phyloP scores from a whole-genome alignment of 495 filamentous ascomycete species.

The Lophiostoma macrostomum region DNA sequence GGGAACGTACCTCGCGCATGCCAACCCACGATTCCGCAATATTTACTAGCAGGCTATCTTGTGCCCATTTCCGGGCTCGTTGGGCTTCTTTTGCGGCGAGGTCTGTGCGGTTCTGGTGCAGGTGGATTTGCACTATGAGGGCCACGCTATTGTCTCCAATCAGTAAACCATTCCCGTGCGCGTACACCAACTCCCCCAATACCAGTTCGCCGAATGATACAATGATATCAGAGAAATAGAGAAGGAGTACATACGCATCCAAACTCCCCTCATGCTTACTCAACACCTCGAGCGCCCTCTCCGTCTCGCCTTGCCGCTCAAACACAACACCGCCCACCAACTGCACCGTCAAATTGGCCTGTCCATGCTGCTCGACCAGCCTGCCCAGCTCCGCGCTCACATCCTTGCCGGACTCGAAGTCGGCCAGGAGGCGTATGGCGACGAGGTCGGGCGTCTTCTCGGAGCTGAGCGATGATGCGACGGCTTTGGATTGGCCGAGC shows the following conservation, averaged over 20 bases:
- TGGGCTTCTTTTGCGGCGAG: slow-evolving; percentile 85
- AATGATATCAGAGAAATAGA: too few relatives aligned
- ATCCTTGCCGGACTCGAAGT: slow-evolving; percentile 49
- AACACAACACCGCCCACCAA: slow-evolving; percentile 74
- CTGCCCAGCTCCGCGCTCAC: slow-evolving; percentile 63
- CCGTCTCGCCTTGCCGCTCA: slow-evolving; percentile 68
- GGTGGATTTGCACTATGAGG: slow-evolving; percentile 71
- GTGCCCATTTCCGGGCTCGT: slow-evolving; percentile 89
- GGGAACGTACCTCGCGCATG: slow-evolving; percentile 71
- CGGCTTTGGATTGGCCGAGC: slow-evolving; percentile 69
- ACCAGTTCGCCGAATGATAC: too few relatives aligned
- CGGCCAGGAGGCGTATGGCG: slow-evolving; percentile 75
- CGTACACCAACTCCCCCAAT: too few relatives aligned
- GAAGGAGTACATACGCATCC: slow-evolving; percentile 65
- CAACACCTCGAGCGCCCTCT: slow-evolving; percentile 78
- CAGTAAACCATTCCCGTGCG: too few relatives aligned
- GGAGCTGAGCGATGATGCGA: slow-evolving; percentile 62
- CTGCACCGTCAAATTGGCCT: slow-evolving; percentile 78
- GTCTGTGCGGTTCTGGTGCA: slow-evolving; percentile 85
- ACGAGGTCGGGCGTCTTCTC: slow-evolving; percentile 71
- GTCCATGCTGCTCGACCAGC: slow-evolving; percentile 56
- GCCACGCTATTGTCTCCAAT: too few relatives aligned
- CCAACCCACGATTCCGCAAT: slow-evolving; percentile 95
- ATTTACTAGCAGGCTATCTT: slow-evolving; percentile 91
- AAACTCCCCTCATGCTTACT: slow-evolving; percentile 76